Percentiles rank a stretch among this genome's conserved stretches.
phyloP scores from a whole-genome alignment of 352 stramenopile species.

The Phytopythium helicoides region DNA sequence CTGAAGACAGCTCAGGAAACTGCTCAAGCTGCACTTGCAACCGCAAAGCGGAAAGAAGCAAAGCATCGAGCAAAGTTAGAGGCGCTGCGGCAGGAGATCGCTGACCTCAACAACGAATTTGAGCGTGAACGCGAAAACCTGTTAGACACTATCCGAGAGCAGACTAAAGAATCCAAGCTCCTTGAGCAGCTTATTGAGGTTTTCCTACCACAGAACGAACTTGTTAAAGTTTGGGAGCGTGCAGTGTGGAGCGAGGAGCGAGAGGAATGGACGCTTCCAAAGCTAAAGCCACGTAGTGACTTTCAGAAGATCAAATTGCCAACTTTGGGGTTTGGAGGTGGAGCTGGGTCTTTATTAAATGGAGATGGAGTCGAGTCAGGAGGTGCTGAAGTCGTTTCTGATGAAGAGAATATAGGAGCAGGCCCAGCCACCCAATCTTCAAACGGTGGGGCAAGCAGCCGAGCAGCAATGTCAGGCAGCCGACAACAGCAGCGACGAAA shows the following conservation, averaged over 20 bases:
- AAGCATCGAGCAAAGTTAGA: conserved; percentile 75
- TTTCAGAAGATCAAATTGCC: conserved; percentile 82
- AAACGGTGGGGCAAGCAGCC: not conserved
- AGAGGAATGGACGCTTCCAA: conserved; percentile 73
- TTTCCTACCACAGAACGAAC: conserved; percentile 80
- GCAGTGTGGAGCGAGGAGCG: conserved; percentile 82
- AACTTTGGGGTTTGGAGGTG: conserved; percentile 27
- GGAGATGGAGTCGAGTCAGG: conserved; percentile 36
- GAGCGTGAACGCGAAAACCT: conserved; percentile 83
- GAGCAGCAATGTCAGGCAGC: not conserved
- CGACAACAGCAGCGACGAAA: conserved; percentile 4
- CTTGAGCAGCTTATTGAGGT: conserved; percentile 86
- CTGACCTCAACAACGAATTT: conserved; percentile 81
- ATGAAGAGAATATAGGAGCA: conserved; percentile 29
- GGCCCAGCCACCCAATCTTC: conserved; percentile 8
- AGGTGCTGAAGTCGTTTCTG: conserved; percentile 53
- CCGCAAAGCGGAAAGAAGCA: conserved; percentile 58
- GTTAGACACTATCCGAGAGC: conserved; percentile 86
- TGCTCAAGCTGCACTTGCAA: conserved; percentile 48
- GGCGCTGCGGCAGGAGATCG: conserved; percentile 78
- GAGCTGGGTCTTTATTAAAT: no score
- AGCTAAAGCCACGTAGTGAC: conserved; percentile 73
- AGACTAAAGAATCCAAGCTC: conserved; percentile 87
- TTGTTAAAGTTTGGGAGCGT: conserved; percentile 88
- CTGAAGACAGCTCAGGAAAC: conserved; percentile 68